Percentiles rank a stretch among this genome's conserved stretches.
These are phyloP conservation scores for grape (Vitis vinifera) DNA, from an alignment of 164 flowering plant species.

Conservation along the genomic window DNA sequence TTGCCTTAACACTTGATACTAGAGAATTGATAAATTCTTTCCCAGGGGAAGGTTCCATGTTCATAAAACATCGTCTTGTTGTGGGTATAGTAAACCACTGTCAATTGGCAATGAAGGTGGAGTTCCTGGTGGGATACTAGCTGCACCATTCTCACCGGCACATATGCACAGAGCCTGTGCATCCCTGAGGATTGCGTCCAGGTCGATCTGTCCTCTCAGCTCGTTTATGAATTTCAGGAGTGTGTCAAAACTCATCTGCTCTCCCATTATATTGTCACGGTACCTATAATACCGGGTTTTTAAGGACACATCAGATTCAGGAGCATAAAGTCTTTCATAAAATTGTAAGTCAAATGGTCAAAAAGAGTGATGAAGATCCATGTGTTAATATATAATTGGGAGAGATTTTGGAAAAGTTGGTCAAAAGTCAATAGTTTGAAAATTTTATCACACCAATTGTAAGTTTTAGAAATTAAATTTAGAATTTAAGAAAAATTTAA, in stretches of 20 bases:
- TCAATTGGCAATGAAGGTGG: constrained; percentile 92
- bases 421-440: too few relatives aligned
- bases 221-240: constrained; percentile 94
- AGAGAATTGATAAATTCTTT: background rate
- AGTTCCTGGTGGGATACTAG: constrained; percentile 95
- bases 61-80: constrained; percentile 52
- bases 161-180: constrained; percentile 94
- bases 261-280: constrained; percentile 83
- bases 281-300: constrained; percentile 4
- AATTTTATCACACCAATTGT: too few relatives aligned
- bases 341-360: too few relatives aligned
- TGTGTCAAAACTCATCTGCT: constrained; percentile 94
- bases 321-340: too few relatives aligned
- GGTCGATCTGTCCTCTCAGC: constrained; percentile 83
- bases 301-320: too few relatives aligned
- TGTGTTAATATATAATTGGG: too few relatives aligned
- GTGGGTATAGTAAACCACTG: constrained; percentile 36
- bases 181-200: constrained; percentile 69
- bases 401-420: too few relatives aligned
- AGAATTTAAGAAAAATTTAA: too few relatives aligned
- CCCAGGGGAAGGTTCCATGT: background rate
- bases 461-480: too few relatives aligned
- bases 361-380: too few relatives aligned
- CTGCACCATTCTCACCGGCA: constrained; percentile 94
- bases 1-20: background rate